Percentiles rank a stretch among this genome's conserved stretches.
Evolutionary conservation across 306 rosid genomes (phyloP).

Genomic region (Sicyos edulis): DNA sequence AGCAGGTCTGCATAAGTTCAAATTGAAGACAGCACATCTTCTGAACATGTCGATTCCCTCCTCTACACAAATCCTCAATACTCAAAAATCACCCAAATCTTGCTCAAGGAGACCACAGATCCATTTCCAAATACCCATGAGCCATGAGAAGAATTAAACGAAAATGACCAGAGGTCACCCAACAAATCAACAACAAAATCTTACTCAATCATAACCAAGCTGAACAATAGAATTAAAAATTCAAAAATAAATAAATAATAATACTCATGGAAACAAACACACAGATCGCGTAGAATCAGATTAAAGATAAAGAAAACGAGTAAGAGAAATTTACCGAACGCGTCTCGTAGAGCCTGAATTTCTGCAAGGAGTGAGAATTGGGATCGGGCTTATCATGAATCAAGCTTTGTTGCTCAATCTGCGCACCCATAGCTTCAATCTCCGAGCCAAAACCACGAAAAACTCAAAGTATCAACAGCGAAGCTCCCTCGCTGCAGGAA

Average conservation of each 20-base stretch:
- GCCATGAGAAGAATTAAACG: neutral
- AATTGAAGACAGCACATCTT: slow-evolving; percentile 6
- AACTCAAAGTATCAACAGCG: slow-evolving; percentile 15
- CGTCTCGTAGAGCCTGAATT: slow-evolving; percentile 91
- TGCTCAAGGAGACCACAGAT: slow-evolving; percentile 12
- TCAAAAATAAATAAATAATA: neutral
- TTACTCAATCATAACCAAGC: neutral
- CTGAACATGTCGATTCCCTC: slow-evolving; percentile 3
- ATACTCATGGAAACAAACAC: no score
- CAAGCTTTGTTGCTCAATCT: slow-evolving; percentile 30
- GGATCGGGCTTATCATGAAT: slow-evolving; percentile 36
- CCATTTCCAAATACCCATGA: slow-evolving; percentile 2
- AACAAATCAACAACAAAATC: slow-evolving; percentile 3
- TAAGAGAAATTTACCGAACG: slow-evolving; percentile 31
- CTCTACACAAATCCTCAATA: neutral
- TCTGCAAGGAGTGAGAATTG: slow-evolving; percentile 56
- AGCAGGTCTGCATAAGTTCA: neutral
- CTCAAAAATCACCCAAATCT: neutral
- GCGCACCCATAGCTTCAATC: slow-evolving; percentile 57
- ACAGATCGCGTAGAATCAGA: no score
- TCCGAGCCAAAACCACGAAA: slow-evolving; percentile 45
- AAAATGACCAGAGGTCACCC: neutral
- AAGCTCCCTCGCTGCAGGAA: slow-evolving; percentile 27
- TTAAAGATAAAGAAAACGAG: no score
- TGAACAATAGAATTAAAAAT: neutral